Evolutionary conservation across 2,329 filamentous ascomycete species (phyloP).

Genomic region (Diaporthe capsici): DNA sequence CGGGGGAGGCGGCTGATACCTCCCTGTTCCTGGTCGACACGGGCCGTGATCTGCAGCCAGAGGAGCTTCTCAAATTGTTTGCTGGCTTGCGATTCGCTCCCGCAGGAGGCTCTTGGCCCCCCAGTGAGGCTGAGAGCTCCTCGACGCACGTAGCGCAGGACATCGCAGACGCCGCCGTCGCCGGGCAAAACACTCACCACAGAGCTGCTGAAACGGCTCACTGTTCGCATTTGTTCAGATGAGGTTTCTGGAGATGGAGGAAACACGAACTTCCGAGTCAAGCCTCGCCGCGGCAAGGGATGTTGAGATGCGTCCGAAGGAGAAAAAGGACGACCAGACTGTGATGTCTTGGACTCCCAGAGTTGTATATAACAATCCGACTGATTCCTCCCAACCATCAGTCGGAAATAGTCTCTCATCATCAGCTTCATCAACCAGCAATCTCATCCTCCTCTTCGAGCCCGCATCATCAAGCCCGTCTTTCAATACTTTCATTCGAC

Average conservation of each 20-base stretch:
- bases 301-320: slow-evolving; percentile 26
- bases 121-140: slow-evolving; percentile 17
- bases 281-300: slow-evolving; percentile 8
- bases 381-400: slow-evolving; percentile 26
- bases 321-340: slow-evolving; percentile 25
- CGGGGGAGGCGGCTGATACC: not conserved
- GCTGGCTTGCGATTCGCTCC: slow-evolving; percentile 31
- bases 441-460: slow-evolving; percentile 1
- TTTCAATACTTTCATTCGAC: slow-evolving; percentile 15
- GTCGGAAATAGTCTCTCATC: slow-evolving; percentile 18
- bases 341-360: slow-evolving; percentile 25
- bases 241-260: slow-evolving; percentile 31
- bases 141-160: slow-evolving; percentile 18
- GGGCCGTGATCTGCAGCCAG: slow-evolving; percentile 27
- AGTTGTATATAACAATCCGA: slow-evolving; percentile 24
- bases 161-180: slow-evolving; percentile 31
- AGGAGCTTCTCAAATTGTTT: slow-evolving; percentile 17
- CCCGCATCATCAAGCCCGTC: slow-evolving; percentile 1
- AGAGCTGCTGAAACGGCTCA: slow-evolving; percentile 28
- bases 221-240: slow-evolving; percentile 22
- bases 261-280: slow-evolving; percentile 33
- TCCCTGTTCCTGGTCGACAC: slow-evolving; percentile 23
- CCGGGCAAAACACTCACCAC: slow-evolving; percentile 16
- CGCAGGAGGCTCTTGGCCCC: slow-evolving; percentile 21
- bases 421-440: slow-evolving; percentile 17